Conservation (phyloP, 208 protist genomes). For the Wallacemonas sp. region DNA sequence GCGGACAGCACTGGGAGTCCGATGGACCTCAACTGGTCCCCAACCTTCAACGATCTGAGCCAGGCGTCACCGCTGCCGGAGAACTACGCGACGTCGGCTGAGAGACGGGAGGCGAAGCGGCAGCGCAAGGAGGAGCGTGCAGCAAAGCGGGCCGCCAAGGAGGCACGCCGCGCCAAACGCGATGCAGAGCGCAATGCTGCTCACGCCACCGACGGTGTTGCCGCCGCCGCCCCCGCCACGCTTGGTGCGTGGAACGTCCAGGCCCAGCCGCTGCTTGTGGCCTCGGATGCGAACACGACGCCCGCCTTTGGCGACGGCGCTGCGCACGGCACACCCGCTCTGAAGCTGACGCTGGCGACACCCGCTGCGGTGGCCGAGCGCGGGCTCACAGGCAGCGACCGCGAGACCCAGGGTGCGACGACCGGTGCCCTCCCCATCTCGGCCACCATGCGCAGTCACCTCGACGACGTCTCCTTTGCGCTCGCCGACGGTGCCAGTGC, state of each 20-base stretch:
- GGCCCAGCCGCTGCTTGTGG: not conserved
- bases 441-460: not conserved
- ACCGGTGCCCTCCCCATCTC: not conserved
- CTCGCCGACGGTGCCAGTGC: not conserved
- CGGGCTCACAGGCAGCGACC: not conserved
- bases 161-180: not conserved
- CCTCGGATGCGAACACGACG: slow-evolving; percentile 6
- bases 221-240: not conserved
- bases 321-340: not conserved
- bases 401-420: not conserved
- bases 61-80: slow-evolving; percentile 2
- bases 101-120: slow-evolving; percentile 15
- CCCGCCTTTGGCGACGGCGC: not conserved
- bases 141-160: slow-evolving; percentile 16
- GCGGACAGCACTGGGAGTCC: not conserved
- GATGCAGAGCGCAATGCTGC: slow-evolving; percentile 15
- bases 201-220: not conserved
- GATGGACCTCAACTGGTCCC: not conserved
- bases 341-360: slow-evolving; percentile 5
- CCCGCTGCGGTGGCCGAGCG: not conserved
- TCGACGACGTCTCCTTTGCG: not conserved
- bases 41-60: not conserved
- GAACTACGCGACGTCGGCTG: not conserved
- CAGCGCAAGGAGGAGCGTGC: slow-evolving; percentile 15
- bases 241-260: slow-evolving; percentile 15